Conservation (phyloP, 352 stramenopile species). For the Phytophthora parvispora region DNA sequence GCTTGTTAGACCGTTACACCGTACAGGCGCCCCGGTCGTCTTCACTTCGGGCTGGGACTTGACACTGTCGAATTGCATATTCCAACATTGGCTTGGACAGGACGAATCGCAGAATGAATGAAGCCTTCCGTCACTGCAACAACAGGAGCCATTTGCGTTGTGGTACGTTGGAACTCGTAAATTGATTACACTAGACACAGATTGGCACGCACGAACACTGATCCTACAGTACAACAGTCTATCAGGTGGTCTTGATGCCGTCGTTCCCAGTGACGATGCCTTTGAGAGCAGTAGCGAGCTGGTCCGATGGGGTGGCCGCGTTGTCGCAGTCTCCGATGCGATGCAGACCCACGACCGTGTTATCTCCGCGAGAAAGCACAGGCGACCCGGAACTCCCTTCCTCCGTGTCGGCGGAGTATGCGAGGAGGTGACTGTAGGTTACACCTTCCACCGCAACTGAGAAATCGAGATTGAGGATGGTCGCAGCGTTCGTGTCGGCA, state of each 20-base stretch:
- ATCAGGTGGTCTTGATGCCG: conserved; percentile 38
- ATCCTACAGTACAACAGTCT: conserved; percentile 5
- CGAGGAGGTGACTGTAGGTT: conserved; percentile 48
- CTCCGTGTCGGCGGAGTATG: conserved; percentile 78
- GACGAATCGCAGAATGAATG: too few relatives aligned
- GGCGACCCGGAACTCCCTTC: conserved; percentile 73
- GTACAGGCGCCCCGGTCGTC: too few relatives aligned
- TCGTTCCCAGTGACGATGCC: conserved; percentile 40
- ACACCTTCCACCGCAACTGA: conserved; percentile 42
- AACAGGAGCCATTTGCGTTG: neutral
- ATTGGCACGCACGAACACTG: neutral
- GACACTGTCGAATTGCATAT: too few relatives aligned
- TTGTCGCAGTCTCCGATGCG: conserved; percentile 82
- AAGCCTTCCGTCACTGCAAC: too few relatives aligned
- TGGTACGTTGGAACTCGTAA: neutral
- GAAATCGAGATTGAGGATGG: conserved; percentile 44
- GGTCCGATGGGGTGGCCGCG: conserved; percentile 41
- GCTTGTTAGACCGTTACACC: too few relatives aligned
- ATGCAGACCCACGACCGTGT: conserved; percentile 75
- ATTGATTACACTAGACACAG: conserved; percentile 20
- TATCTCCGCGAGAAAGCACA: conserved; percentile 61
- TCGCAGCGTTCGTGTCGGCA: conserved; percentile 23
- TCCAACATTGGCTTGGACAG: too few relatives aligned
- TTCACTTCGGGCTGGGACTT: too few relatives aligned
- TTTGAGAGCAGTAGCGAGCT: conserved; percentile 28